phyloP scores from a whole-genome alignment of 345 rosid genomes.

The Adansonia digitata region DNA sequence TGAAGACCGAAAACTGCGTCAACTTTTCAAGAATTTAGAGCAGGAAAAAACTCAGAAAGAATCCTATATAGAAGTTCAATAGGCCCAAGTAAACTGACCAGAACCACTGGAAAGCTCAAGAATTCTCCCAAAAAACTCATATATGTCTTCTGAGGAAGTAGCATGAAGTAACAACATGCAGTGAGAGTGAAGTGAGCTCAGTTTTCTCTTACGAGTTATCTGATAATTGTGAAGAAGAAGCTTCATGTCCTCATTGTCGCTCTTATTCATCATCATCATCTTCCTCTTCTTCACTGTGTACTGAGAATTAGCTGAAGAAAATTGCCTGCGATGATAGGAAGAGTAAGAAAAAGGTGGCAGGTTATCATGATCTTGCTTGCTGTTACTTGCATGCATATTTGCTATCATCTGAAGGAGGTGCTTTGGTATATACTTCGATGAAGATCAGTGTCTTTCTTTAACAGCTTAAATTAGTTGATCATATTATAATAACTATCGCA shows the following conservation, averaged over 20 bases:
- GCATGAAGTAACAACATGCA: conserved; percentile 28
- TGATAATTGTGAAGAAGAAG: conserved; percentile 2
- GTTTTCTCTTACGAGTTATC: conserved; percentile 18
- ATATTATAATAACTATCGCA: background rate
- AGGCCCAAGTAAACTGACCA: conserved; percentile 16
- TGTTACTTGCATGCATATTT: conserved; percentile 4
- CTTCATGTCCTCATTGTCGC: background rate
- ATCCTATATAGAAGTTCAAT: conserved; percentile 18
- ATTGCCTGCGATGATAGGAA: background rate
- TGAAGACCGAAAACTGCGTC: conserved; percentile 21
- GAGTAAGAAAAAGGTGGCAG: background rate
- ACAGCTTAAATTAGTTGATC: background rate
- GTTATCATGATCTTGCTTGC: conserved; percentile 15
- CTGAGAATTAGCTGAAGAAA: background rate
- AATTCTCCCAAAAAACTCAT: conserved; percentile 44
- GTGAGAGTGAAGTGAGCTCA: conserved; percentile 22
- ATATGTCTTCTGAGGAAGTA: conserved; percentile 31
- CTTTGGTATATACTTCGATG: conserved; percentile 8
- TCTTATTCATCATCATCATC: conserved; percentile 7
- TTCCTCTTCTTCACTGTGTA: background rate
- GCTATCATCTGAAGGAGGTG: conserved; percentile 13
- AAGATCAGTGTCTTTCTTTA: background rate
- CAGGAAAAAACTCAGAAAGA: conserved; percentile 24
- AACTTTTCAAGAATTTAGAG: conserved; percentile 26
- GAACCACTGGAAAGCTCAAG: conserved; percentile 22